Conservation (phyloP, 257 asterid genomes). For the Fraxinus cuspidata region DNA sequence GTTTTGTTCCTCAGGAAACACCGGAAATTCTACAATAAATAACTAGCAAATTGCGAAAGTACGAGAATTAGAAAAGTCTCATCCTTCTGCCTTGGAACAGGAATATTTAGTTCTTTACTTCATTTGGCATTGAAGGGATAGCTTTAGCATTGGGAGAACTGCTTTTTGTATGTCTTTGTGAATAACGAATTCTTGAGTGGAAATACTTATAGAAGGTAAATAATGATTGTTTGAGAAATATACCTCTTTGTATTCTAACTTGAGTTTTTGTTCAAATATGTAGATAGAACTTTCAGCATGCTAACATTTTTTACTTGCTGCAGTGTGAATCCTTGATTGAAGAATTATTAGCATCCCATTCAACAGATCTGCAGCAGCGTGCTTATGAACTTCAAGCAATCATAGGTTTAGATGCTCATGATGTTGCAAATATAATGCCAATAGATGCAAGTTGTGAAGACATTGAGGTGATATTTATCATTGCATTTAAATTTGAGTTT, state of each 20-base stretch:
- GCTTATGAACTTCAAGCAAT: constrained; percentile 92
- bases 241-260: constrained; percentile 17
- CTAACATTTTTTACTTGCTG: constrained; percentile 28
- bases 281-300: constrained; percentile 26
- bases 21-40: not conserved
- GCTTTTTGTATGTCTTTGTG: not conserved
- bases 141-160: not conserved
- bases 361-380: constrained; percentile 98
- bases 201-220: constrained; percentile 1
- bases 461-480: constrained; percentile 57
- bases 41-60: not conserved
- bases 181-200: not conserved
- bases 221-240: constrained; percentile 10
- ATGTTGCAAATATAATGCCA: constrained; percentile 70
- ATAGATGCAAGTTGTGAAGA: constrained; percentile 86
- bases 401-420: constrained; percentile 64
- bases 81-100: not conserved
- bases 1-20: not conserved
- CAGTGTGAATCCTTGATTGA: constrained; percentile 93
- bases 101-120: not conserved
- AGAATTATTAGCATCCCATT: constrained; percentile 81
- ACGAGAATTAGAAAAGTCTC: not conserved
- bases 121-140: not conserved
- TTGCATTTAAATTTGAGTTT: constrained; percentile 2
- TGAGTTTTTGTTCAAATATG: constrained; percentile 13